Base-by-base conservation (phyloP, 108 stramenopile genomes). In the Nannochloropsis salina region DNA sequence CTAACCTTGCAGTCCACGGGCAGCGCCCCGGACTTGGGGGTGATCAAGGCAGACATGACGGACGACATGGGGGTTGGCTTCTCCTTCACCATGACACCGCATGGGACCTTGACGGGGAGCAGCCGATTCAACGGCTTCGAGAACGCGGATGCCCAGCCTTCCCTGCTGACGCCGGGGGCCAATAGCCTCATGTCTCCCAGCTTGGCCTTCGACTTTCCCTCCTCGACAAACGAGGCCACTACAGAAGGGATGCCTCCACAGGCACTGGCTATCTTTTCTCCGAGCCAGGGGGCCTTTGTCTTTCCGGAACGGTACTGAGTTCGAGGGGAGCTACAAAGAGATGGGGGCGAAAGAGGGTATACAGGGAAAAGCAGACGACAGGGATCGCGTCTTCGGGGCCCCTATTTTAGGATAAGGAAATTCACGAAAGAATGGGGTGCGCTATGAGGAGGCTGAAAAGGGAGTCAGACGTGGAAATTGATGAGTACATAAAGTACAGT, bases 31-130 rank as follows among this genome's bases (percentile, higher is more conserved):
- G 61, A n/a, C 61, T 15, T 74, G 20, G 61, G 61, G n/a, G 61
- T 74, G 61, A 74, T 74, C 61, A 74, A 74, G 61, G 61, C 61
- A 74, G 61, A 74, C n/a, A 74, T 74, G 61, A 74, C 61, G 15
- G 61, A 74, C n/a, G 61, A 74, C n/a, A 74, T 74, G 61, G 61
- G 61, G 15, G 61, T 74, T 4, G 61, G 61, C 20, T 74, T 74
- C 61, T 74, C 61, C n/a, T 74, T 74, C 61, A 74, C 61, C 4
- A 74, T 74, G 61, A 74, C 61, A n/a, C 61, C 61, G 15, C 61
- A 74, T n/a, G 61, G 61, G 61, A 74, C 61, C 4, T 6, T 74
- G 61, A 74, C 61, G 6, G 61, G 61, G 20, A n/a, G 20, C n/a
- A 74, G 61, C 61, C 61, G 61, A n/a, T 74, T 74, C 61, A 74